Base-by-base conservation (phyloP, 495 filamentous ascomycete species). In the Penicillium robsamsonii region DNA sequence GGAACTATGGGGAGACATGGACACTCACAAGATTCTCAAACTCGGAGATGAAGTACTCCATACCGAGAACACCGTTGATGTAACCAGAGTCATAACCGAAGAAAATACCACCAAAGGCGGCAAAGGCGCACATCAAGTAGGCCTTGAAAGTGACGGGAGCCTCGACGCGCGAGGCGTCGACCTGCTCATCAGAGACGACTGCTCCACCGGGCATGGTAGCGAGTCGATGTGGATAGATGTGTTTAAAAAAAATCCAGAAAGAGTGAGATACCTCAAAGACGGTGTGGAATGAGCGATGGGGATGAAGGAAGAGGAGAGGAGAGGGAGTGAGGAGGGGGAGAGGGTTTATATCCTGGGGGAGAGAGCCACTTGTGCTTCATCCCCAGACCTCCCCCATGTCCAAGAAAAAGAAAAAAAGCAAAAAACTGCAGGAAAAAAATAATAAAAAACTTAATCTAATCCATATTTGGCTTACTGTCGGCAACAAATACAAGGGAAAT, bases 121-220 rank as follows among this genome's bases (percentile, higher is more conserved):
- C 79, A 54, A 84, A 84, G 54, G 78, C 81, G 62, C 81, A 84
- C 72, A 84, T 81, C 15, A 84, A 55, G 69, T 84, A 84, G 31
- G 85, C 84, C 75, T 81, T 84, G 56, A 77, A 35, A 46, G 83
- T 86, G 60, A 86, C 77, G 15, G 85, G 85, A 12, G 85, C 83
- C 74, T 88, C 85, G 62, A 84, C 65, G 52, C 74, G 74, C 43
- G 57, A 51, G 29, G 63, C 69, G 49, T 80, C 78, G 61, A 70
- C 46, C 47, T 47, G 64, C 43, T 22, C 53, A 20, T 22, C 53
- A 20, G 37, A 54, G 31, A 58, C 1, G 12, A 58, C 59, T 20
- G 46, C 59, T 63, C 64, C 59, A 55, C 62, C 64, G 46, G 62
- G 62, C 63, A 61, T 63, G 51, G 56, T 53, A 29, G 56, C 44